Conservation (phyloP, 257 asterid species). For the Nicotiana otophora region DNA sequence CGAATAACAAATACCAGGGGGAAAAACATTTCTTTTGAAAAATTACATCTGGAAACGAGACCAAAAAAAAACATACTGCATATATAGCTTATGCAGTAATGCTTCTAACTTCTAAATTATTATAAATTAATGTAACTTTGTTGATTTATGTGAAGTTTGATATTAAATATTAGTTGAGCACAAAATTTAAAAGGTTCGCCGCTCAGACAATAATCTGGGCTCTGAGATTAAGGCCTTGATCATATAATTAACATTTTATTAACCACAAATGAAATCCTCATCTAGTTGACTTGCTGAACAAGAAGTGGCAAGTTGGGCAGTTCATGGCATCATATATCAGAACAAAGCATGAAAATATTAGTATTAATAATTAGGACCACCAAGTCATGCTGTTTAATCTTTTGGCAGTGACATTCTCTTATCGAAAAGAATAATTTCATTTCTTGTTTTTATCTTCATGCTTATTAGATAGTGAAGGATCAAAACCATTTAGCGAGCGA, state of each 20-base stretch:
- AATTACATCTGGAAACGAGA: neutral
- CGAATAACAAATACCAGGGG: too few species aligned
- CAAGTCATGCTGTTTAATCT: conserved; percentile 8
- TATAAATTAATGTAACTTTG: neutral
- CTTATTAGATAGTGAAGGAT: conserved; percentile 17
- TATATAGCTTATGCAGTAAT: neutral
- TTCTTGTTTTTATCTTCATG: conserved; percentile 27
- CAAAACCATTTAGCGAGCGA: neutral
- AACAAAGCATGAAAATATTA: neutral
- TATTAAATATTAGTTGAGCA: neutral
- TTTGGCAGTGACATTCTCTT: conserved; percentile 17
- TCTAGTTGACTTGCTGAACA: too few species aligned
- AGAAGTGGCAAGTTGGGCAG: too few species aligned
- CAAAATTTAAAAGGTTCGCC: conserved; percentile 61
- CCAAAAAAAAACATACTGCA: neutral
- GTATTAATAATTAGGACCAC: conserved; percentile 14
- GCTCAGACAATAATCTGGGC: conserved; percentile 41
- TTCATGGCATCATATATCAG: neutral
- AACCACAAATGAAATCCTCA: too few species aligned
- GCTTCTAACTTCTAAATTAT: neutral
- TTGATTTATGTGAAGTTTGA: neutral
- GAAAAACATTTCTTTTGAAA: too few species aligned
- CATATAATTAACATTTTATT: neutral
- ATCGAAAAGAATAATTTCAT: conserved; percentile 17
- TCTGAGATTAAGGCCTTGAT: conserved; percentile 35